phyloP scores from a whole-genome alignment of 2,329 filamentous ascomycete species.

The Fusarium domesticum region DNA sequence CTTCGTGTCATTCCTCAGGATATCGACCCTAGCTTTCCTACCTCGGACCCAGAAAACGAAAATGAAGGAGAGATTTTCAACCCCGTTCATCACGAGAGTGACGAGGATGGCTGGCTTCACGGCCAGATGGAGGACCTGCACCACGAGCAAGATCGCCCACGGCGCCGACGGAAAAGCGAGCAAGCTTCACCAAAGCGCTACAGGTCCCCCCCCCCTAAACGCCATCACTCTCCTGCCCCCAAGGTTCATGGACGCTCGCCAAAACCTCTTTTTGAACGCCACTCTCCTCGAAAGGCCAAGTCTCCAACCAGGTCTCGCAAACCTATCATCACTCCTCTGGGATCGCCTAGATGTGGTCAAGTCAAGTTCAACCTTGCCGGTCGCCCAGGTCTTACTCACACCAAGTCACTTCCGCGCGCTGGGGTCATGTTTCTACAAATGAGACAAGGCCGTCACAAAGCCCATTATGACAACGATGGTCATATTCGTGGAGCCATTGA shows the following conservation, averaged over 20 bases:
- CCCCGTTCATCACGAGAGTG: conserved; percentile 59
- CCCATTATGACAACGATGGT: conserved; percentile 42
- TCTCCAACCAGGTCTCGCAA: conserved; percentile 72
- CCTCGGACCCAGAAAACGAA: conserved; percentile 85
- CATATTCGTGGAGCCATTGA: conserved; percentile 93
- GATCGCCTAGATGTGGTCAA: conserved; percentile 41
- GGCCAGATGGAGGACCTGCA: conserved; percentile 67
- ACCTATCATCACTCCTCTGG: conserved; percentile 34
- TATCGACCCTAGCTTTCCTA: conserved; percentile 95
- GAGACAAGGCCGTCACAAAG: conserved; percentile 42
- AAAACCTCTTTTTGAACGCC: conserved; percentile 56
- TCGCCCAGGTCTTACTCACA: conserved; percentile 68
- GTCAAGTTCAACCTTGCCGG: conserved; percentile 41
- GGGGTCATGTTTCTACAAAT: conserved; percentile 65
- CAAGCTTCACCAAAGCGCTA: conserved; percentile 44
- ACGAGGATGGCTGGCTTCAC: conserved; percentile 66
- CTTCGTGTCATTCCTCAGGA: conserved; percentile 87
- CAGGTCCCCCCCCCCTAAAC: conserved; percentile 43
- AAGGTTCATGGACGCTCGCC: conserved; percentile 51
- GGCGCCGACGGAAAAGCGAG: conserved; percentile 49
- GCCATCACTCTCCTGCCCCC: conserved; percentile 35
- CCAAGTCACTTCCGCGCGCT: conserved; percentile 82
- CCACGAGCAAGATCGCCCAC: conserved; percentile 53
- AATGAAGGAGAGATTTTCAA: conserved; percentile 68
- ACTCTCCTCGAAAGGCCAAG: conserved; percentile 67